Conservation (phyloP, 2,329 filamentous ascomycete genomes). For the Rhynchosporium graminicola region DNA sequence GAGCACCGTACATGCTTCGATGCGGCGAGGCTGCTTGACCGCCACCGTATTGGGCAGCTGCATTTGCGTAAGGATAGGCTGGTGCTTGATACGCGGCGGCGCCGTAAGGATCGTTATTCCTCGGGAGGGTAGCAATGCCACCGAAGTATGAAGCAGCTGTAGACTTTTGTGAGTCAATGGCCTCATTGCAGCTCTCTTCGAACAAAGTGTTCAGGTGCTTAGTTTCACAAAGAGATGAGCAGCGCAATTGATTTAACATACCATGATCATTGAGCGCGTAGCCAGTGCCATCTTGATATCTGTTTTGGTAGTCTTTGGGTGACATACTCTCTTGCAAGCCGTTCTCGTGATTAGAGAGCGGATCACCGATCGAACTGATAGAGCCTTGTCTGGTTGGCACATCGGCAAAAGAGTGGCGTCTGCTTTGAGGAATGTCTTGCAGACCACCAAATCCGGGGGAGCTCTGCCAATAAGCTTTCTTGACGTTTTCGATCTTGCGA, state of each 20-base stretch:
- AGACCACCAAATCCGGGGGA: constrained; percentile 65
- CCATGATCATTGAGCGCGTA: constrained; percentile 41
- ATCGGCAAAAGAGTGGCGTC: constrained; percentile 78
- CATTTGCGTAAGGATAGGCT: constrained; percentile 33
- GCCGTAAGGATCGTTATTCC: constrained; percentile 31
- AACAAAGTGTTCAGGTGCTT: constrained; percentile 21
- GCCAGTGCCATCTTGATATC: constrained; percentile 37
- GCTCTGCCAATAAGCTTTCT: constrained; percentile 71
- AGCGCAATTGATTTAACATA: constrained; percentile 28
- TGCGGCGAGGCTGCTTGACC: constrained; percentile 60
- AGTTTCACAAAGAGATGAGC: constrained; percentile 13
- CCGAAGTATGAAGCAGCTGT: constrained; percentile 41
- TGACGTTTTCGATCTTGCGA: constrained; percentile 64
- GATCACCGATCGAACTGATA: constrained; percentile 61
- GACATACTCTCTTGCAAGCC: constrained; percentile 36
- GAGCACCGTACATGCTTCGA: constrained; percentile 60
- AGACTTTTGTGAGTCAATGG: constrained; percentile 23
- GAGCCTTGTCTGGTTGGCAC: constrained; percentile 65
- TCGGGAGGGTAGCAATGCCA: constrained; percentile 32
- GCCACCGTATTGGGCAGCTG: constrained; percentile 32
- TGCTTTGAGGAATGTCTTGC: constrained; percentile 68
- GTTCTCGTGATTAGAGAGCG: constrained; percentile 43
- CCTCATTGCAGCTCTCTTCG: constrained; percentile 17
- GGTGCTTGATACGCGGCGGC: constrained; percentile 26
- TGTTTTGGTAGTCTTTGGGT: constrained; percentile 35